These are phyloP conservation scores for Whalleya microplaca DNA, from an alignment of 2,329 filamentous ascomycete species.

Conservation along the genomic window DNA sequence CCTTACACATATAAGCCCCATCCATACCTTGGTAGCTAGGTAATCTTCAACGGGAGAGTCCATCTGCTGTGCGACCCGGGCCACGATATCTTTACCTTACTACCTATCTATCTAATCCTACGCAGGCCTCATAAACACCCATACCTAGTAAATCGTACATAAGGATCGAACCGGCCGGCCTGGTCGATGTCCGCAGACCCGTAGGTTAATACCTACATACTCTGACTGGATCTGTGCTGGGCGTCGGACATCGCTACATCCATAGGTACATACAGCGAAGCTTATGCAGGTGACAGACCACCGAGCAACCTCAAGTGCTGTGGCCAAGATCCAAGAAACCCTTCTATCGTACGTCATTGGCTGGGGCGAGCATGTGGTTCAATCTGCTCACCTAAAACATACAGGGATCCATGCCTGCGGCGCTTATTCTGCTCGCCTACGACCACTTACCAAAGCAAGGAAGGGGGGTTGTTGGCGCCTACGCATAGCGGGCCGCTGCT, in stretches of 20 bases:
- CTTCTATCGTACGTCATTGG: constrained; percentile 28
- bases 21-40: no score
- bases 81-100: background rate
- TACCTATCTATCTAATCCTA: background rate
- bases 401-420: constrained; percentile 18
- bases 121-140: no score
- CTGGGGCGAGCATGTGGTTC: constrained; percentile 6
- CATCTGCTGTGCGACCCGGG: background rate
- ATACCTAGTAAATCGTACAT: background rate
- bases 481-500: constrained; percentile 26
- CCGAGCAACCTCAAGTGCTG: no score
- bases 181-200: no score
- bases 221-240: background rate
- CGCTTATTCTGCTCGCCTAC: constrained; percentile 14
- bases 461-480: constrained; percentile 14
- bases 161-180: background rate
- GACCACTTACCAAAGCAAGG: constrained; percentile 15
- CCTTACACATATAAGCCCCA: no score
- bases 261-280: constrained; percentile 1
- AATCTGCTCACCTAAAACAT: background rate
- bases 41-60: background rate
- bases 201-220: background rate
- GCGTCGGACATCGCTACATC: constrained; percentile 6
- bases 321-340: constrained; percentile 7
- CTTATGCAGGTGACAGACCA: constrained; percentile 28